phyloP scores from a whole-genome alignment of 345 rosid species.

The Ceriops decandra region DNA sequence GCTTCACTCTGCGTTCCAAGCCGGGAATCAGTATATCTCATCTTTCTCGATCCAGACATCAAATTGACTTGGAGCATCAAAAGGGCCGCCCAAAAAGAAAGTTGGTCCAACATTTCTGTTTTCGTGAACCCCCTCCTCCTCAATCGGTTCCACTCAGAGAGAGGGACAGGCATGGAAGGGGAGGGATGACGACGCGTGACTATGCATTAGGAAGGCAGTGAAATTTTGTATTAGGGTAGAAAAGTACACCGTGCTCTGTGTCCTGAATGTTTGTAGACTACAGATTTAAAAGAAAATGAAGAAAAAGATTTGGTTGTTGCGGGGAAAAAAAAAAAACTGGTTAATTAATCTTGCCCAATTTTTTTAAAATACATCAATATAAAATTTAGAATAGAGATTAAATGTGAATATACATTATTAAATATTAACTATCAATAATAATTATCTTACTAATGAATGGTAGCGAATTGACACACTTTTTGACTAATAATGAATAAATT shows the following conservation, averaged over 20 bases:
- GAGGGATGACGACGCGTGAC: slow-evolving; percentile 22
- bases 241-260: background rate
- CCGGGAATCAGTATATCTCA: slow-evolving; percentile 6
- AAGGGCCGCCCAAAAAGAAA: slow-evolving; percentile 21
- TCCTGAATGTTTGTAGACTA: background rate
- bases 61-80: slow-evolving; percentile 34
- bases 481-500: no score
- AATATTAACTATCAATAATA: no score
- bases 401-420: no score
- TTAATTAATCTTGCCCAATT: no score
- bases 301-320: background rate
- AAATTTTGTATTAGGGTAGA: background rate
- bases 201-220: background rate
- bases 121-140: slow-evolving; percentile 7
- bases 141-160: background rate
- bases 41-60: slow-evolving; percentile 31
- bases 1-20: slow-evolving; percentile 20
- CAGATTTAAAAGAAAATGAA: background rate
- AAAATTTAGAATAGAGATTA: no score
- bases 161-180: background rate
- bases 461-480: no score
- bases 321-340: no score
- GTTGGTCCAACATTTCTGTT: slow-evolving; percentile 9
- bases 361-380: no score
- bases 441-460: no score